These are phyloP conservation scores for Penicillium roqueforti DNA, from an alignment of 495 filamentous ascomycete genomes.

Conservation along the genomic window DNA sequence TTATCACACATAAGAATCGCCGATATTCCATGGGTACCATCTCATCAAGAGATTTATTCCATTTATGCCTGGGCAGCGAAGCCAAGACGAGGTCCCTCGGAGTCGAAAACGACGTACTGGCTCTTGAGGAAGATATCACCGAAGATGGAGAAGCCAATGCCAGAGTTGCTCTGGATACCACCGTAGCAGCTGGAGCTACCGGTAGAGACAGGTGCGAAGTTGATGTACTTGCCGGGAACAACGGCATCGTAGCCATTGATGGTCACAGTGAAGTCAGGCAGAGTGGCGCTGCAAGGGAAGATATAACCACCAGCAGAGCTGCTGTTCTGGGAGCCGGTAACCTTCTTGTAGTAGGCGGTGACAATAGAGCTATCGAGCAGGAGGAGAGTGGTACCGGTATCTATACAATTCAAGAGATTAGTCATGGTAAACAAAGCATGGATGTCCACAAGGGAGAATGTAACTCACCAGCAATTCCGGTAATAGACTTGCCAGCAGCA, in stretches of 20 bases:
- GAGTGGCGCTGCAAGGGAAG: slow-evolving; percentile 58
- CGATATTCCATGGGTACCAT: not conserved
- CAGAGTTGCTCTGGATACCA: slow-evolving; percentile 58
- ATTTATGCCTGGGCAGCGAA: slow-evolving; percentile 50
- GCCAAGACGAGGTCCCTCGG: slow-evolving; percentile 52
- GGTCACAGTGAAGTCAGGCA: slow-evolving; percentile 60
- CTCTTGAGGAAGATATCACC: slow-evolving; percentile 78
- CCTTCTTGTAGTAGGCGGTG: slow-evolving; percentile 57
- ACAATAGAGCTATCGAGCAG: slow-evolving; percentile 56
- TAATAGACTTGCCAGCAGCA: slow-evolving; percentile 25
- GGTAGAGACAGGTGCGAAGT: slow-evolving; percentile 39
- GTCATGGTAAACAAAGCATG: not conserved
- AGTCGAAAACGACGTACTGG: slow-evolving; percentile 73
- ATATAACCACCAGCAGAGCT: slow-evolving; percentile 56
- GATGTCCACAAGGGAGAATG: not conserved
- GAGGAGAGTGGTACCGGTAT: slow-evolving; percentile 71
- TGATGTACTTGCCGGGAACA: slow-evolving; percentile 42
- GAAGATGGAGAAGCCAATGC: slow-evolving; percentile 64
- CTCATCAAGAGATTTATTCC: slow-evolving; percentile 19
- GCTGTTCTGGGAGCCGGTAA: slow-evolving; percentile 49
- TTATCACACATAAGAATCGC: not conserved
- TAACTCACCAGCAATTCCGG: slow-evolving; percentile 37
- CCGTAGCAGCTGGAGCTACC: slow-evolving; percentile 56
- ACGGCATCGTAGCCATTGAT: slow-evolving; percentile 47
- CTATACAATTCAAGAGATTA: slow-evolving; percentile 12